Conservation (phyloP, 208 protist species). For the Leishmania lainsoni region DNA sequence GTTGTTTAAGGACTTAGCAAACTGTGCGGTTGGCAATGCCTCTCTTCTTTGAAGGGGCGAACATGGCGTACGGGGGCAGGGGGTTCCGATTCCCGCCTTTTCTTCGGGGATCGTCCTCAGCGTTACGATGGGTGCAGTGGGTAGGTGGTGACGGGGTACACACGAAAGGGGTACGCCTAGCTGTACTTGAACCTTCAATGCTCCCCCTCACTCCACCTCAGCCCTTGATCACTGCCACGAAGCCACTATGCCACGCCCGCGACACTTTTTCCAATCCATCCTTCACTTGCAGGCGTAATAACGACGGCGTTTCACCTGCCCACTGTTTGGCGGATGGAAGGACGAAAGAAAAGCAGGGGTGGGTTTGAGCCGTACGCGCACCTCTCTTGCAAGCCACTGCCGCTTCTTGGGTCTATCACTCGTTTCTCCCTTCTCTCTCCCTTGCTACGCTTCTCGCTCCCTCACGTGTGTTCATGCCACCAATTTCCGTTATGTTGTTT, state of each 20-base stretch:
- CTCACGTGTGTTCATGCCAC: background rate
- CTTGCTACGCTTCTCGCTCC: background rate
- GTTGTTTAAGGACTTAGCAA: background rate
- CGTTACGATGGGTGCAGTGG: background rate
- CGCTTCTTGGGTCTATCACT: background rate
- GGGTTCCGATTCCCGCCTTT: background rate
- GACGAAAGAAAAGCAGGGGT: too few relatives aligned
- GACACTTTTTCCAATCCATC: background rate
- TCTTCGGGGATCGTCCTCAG: background rate
- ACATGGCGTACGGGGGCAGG: background rate
- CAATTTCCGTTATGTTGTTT: background rate
- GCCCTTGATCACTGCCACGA: background rate
- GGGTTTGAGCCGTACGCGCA: background rate
- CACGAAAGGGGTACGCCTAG: background rate
- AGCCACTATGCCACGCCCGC: background rate
- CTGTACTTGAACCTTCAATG: background rate
- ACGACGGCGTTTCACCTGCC: background rate
- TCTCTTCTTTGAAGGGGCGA: background rate
- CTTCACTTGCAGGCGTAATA: background rate
- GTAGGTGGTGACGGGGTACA: background rate
- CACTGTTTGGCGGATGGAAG: background rate
- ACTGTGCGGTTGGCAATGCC: background rate
- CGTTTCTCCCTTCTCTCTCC: background rate
- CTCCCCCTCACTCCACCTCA: background rate
- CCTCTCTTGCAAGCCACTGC: background rate